Evolutionary conservation across 805 yeast species (phyloP), one percentile per base, ranked within the genome.

Genomic region (Jamesozyma hellenica): DNA sequence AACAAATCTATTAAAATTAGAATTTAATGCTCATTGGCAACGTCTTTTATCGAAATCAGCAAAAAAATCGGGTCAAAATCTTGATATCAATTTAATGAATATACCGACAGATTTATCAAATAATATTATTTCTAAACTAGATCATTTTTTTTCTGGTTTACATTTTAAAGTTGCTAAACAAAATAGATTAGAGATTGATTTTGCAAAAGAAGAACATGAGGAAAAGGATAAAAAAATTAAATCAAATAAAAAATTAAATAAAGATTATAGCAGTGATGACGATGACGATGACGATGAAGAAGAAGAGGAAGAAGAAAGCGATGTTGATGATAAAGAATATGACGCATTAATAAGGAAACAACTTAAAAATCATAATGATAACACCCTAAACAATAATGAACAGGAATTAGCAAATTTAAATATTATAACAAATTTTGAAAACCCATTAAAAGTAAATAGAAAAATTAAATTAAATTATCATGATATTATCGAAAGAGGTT

Each of bases 21-120:
- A 60, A 42, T 19, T 60, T 23, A 46, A 52, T 38, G 49, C 58
- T 12, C 40, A 42, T 16, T 60, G 62, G 62, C 57, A 56, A 34
- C 40, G 45, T 21, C 35, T 41, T 13, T 40, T 60, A 19, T 38
- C 45, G 2, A 38, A 50, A 34, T 47, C 54, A 11, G 42, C 59
- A 4, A 32, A 39, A 2, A 18, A 21, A 12, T 32, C 47, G 5
- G 48, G 41, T 1, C 37, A 37, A 18, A 40, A 11, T 14, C 41
- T 56, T 27, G 62, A 58, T 43, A 37, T 58, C 4, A 53, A 58
- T 41, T 45, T 39, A 23, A 36, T 51, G 43, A 36, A 33, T 6
- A 46, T 60, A 8, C 60, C 61, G 2, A 17, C 32, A 1, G 42
- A 47, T 3, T 28, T 56, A 3, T 26, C 51, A 2, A 41, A 46